phyloP scores from a whole-genome alignment of 1,139 yeast genomes.

The Zygosaccharomyces pseudobailii region DNA sequence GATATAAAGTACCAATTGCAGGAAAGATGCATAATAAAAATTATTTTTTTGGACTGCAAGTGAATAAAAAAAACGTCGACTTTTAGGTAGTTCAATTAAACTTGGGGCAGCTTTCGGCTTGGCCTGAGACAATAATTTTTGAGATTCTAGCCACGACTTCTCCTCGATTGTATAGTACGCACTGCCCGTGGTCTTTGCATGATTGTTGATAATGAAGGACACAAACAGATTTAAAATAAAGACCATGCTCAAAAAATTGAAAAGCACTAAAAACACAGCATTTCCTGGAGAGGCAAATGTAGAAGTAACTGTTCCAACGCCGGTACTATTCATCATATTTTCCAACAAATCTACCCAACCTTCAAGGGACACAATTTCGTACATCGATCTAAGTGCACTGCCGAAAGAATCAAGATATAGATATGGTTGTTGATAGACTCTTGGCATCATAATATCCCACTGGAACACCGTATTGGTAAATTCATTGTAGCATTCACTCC shows the following conservation, averaged over 20 bases:
- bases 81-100: slow-evolving; percentile 34
- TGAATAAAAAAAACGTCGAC: slow-evolving; percentile 46
- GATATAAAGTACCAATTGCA: slow-evolving; percentile 47
- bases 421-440: slow-evolving; percentile 58
- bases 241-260: slow-evolving; percentile 73
- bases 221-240: slow-evolving; percentile 85
- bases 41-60: slow-evolving; percentile 50
- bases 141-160: slow-evolving; percentile 82
- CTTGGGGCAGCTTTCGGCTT: slow-evolving; percentile 63
- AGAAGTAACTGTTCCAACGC: slow-evolving; percentile 55
- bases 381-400: slow-evolving; percentile 62
- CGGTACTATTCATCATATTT: slow-evolving; percentile 70
- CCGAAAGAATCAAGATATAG: slow-evolving; percentile 65
- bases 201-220: slow-evolving; percentile 83
- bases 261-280: slow-evolving; percentile 69
- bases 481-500: slow-evolving; percentile 55
- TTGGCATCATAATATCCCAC: slow-evolving; percentile 77
- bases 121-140: slow-evolving; percentile 61
- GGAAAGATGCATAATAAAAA: slow-evolving; percentile 28
- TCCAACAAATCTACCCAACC: slow-evolving; percentile 85
- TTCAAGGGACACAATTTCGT: slow-evolving; percentile 82
- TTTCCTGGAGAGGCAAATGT: slow-evolving; percentile 60
- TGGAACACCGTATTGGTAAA: slow-evolving; percentile 55
- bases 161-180: slow-evolving; percentile 82
- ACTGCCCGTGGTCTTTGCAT: slow-evolving; percentile 76